Conservation (phyloP, 306 rosid species). For the Corylus americana region DNA sequence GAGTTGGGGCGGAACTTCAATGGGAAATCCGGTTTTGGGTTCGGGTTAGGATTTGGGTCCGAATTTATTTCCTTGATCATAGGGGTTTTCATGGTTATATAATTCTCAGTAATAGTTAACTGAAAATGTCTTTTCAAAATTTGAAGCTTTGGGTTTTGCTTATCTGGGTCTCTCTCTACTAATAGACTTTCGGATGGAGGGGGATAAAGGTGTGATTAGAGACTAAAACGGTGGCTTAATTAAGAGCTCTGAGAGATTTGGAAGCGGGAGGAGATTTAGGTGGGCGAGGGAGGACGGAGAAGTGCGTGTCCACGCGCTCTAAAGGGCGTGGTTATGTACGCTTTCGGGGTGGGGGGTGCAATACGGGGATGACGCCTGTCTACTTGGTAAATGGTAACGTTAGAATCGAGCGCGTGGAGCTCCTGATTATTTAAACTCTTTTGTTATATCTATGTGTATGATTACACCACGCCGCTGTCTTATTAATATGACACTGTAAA, state of each 20-base stretch:
- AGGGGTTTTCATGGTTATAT: conserved; percentile 13
- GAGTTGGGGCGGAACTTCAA: background rate
- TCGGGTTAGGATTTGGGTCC: background rate
- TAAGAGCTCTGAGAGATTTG: background rate
- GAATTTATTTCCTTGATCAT: background rate
- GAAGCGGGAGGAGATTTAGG: conserved; percentile 1
- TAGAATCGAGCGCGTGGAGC: background rate
- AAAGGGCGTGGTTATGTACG: background rate
- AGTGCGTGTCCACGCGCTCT: background rate
- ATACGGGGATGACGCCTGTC: background rate
- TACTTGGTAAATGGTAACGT: no score
- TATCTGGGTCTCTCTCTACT: background rate
- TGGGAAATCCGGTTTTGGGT: background rate
- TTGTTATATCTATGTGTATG: no score
- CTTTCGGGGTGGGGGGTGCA: background rate
- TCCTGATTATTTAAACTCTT: no score
- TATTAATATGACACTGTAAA: no score
- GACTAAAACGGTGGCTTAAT: background rate
- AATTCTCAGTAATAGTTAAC: background rate
- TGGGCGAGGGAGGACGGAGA: background rate
- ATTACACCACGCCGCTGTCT: no score
- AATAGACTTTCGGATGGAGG: background rate
- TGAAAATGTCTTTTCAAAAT: no score
- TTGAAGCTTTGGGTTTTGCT: background rate
- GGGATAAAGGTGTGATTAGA: background rate